These are phyloP conservation scores for Boletus rufocinnamomeus DNA, from an alignment of 768 basidiomycete species.

Conservation along the genomic window DNA sequence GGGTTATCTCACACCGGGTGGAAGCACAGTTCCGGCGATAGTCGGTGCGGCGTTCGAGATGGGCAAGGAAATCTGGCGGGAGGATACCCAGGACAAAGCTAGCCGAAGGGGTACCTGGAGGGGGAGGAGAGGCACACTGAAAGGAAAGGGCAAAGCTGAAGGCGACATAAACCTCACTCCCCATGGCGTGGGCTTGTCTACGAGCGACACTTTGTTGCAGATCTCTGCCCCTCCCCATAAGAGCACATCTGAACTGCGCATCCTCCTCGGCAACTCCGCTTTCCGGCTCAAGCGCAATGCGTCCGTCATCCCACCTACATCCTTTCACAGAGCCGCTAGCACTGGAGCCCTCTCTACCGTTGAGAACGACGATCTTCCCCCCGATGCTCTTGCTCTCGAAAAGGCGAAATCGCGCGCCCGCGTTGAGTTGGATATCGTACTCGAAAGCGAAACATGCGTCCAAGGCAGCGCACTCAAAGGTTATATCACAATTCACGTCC, in stretches of 20 bases:
- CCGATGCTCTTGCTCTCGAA: constrained; percentile 52
- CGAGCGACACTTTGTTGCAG: constrained; percentile 56
- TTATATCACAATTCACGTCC: constrained; percentile 63
- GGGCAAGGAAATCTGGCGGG: constrained; percentile 27
- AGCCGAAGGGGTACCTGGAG: constrained; percentile 21
- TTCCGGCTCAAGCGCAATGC: constrained; percentile 58
- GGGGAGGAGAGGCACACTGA: constrained; percentile 9
- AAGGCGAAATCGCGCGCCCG: constrained; percentile 73
- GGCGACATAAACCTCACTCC: constrained; percentile 10
- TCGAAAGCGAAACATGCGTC: constrained; percentile 73
- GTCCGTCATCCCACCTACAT: constrained; percentile 38
- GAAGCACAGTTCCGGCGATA: constrained; percentile 20
- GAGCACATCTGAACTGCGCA: constrained; percentile 58
- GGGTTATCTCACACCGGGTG: constrained; percentile 35
- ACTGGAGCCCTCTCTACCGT: constrained; percentile 1
- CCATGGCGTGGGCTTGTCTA: constrained; percentile 36
- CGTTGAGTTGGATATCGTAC: constrained; percentile 79
- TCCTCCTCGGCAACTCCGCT: constrained; percentile 62
- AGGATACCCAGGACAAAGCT: constrained; percentile 7
- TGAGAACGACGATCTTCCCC: constrained; percentile 16
- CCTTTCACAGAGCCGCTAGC: constrained; percentile 11
- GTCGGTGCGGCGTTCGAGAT: constrained; percentile 16
- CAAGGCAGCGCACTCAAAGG: constrained; percentile 80
- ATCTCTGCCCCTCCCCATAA: constrained; percentile 49
- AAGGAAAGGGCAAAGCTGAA: constrained; percentile 4